Percentiles rank a stretch among this genome's conserved stretches.
These are phyloP conservation scores for Blepharisma undulans DNA, from an alignment of 169 alveolate genomes.

Conservation along the genomic window DNA sequence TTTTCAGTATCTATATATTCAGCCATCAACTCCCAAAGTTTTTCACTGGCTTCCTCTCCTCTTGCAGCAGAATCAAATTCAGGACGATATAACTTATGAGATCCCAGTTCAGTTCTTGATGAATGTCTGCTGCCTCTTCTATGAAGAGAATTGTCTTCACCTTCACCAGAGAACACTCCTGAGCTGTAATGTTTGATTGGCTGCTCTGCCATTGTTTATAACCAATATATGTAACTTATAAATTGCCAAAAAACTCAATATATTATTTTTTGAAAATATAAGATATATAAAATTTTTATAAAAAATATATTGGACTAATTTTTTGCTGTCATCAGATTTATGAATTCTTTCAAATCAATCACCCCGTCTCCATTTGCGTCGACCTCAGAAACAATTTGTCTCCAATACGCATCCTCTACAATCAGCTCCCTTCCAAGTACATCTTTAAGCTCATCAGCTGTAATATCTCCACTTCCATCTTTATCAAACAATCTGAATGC, in stretches of 20 bases:
- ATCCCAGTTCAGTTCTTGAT: not conserved
- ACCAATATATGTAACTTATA: not conserved
- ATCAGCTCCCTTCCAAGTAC: slow-evolving; percentile 1
- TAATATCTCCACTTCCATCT: slow-evolving; percentile 46
- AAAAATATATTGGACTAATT: not conserved
- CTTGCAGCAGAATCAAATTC: slow-evolving; percentile 18
- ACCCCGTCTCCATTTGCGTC: slow-evolving; percentile 42
- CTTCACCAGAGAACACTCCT: not conserved
- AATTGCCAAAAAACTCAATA: not conserved
- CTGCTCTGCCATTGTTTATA: not conserved
- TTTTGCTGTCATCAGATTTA: slow-evolving; percentile 15
- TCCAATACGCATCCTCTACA: slow-evolving; percentile 11
- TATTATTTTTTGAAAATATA: too few relatives aligned
- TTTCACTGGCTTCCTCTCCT: slow-evolving; percentile 4
- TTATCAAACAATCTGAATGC: slow-evolving; percentile 51
- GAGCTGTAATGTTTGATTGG: not conserved
- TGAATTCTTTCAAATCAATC: slow-evolving; percentile 31
- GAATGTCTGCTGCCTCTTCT: not conserved
- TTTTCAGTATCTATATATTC: slow-evolving; percentile 29
- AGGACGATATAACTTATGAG: slow-evolving; percentile 44
- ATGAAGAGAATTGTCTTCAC: not conserved
- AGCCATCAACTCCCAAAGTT: slow-evolving; percentile 41
- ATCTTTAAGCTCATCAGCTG: slow-evolving; percentile 40
- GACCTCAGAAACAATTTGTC: slow-evolving; percentile 16
- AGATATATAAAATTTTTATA: too few relatives aligned